These are phyloP conservation scores for Austropuccinia psidii DNA, from an alignment of 1,284 basidiomycete genomes.

Conservation along the genomic window DNA sequence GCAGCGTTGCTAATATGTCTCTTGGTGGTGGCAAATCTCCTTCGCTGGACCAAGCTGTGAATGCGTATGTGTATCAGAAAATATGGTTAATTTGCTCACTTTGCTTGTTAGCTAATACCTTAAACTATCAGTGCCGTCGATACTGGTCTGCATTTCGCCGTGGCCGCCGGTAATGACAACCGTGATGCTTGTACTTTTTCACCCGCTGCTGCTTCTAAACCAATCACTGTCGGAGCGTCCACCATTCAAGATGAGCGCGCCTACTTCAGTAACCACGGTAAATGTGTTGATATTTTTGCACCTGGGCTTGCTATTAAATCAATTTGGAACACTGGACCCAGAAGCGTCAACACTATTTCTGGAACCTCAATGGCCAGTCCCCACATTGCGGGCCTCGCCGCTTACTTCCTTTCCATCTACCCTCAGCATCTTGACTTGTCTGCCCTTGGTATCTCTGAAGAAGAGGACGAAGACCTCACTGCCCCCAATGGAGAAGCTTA, in stretches of 20 bases:
- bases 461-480: neutral
- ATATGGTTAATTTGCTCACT: neutral
- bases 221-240: slow-evolving; percentile 79
- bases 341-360: slow-evolving; percentile 62
- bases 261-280: slow-evolving; percentile 60
- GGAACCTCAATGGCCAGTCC: slow-evolving; percentile 59
- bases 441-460: slow-evolving; percentile 42
- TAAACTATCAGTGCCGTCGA: slow-evolving; percentile 15
- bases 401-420: slow-evolving; percentile 67
- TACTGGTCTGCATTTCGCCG: slow-evolving; percentile 41
- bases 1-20: slow-evolving; percentile 96
- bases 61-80: slow-evolving; percentile 71
- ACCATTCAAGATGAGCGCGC: slow-evolving; percentile 72
- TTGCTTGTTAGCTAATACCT: neutral
- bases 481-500: slow-evolving; percentile 33
- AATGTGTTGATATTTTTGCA: slow-evolving; percentile 60
- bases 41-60: slow-evolving; percentile 74
- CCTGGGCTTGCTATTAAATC: slow-evolving; percentile 67
- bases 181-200: slow-evolving; percentile 72
- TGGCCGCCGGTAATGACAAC: slow-evolving; percentile 53
- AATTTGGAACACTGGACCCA: slow-evolving; percentile 60
- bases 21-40: slow-evolving; percentile 91
- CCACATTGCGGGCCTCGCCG: slow-evolving; percentile 60
- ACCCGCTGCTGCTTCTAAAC: slow-evolving; percentile 64
- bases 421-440: slow-evolving; percentile 43